phyloP scores from a whole-genome alignment of 2,329 filamentous ascomycete species.

The Lachnellula subtilissima region DNA sequence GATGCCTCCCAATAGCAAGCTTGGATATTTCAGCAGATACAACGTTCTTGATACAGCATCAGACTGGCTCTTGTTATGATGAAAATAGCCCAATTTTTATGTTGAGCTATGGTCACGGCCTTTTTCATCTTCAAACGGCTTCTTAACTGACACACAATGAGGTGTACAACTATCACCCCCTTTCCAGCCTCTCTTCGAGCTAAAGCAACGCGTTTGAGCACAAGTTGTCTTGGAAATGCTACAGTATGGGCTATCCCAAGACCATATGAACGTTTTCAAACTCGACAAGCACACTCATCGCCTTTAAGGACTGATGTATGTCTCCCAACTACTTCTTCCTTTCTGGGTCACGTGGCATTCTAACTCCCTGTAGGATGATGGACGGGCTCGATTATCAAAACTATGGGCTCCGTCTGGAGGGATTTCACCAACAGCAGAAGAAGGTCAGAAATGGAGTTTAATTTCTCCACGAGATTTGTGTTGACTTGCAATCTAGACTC shows the following conservation, averaged over 20 bases:
- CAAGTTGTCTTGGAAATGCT: background rate
- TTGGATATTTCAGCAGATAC: too few relatives aligned
- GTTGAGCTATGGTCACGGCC: too few relatives aligned
- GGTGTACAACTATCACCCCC: background rate
- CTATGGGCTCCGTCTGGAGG: constrained; percentile 78
- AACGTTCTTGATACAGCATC: too few relatives aligned
- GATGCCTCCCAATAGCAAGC: too few relatives aligned
- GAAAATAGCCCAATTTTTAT: too few relatives aligned
- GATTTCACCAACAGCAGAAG: constrained; percentile 52
- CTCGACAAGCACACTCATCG: background rate
- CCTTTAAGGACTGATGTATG: background rate
- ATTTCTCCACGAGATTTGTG: background rate
- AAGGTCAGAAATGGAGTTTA: constrained; percentile 36
- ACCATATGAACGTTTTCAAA: background rate
- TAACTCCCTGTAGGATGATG: constrained; percentile 43
- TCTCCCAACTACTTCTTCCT: too few relatives aligned
- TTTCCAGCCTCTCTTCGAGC: background rate
- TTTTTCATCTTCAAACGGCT: background rate
- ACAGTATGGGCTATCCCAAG: background rate
- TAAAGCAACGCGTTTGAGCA: background rate
- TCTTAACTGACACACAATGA: background rate
- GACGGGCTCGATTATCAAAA: constrained; percentile 59
- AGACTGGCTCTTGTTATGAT: background rate
- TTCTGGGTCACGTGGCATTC: constrained; percentile 7
- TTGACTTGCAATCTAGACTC: constrained; percentile 44